Conservation (phyloP, 208 protist genomes). For the Kentomonas sorsogonicus region DNA sequence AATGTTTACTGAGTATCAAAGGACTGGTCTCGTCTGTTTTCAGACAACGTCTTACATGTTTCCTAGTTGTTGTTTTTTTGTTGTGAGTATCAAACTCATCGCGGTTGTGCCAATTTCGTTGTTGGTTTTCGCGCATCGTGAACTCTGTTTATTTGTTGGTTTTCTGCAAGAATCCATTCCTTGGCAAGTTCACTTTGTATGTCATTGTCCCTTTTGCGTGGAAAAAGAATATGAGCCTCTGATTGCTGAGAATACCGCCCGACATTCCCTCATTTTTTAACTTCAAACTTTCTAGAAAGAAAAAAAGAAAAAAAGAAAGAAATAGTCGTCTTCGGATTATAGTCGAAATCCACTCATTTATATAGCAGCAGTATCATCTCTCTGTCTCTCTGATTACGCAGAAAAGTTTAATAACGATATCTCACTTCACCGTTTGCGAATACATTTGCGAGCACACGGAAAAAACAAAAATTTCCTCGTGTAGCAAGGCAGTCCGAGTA, state of each 20-base stretch:
- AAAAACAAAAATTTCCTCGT: too few relatives aligned
- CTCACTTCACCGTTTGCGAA: too few relatives aligned
- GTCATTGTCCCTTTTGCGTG: background rate
- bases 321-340: background rate
- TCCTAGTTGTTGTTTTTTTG: conserved; percentile 11
- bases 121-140: background rate
- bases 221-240: too few relatives aligned
- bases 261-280: background rate
- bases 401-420: too few relatives aligned
- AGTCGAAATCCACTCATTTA: background rate
- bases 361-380: background rate
- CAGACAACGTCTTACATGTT: background rate
- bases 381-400: too few relatives aligned
- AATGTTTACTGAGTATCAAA: too few relatives aligned
- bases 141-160: background rate
- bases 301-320: conserved; percentile 10
- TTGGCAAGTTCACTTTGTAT: background rate
- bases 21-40: background rate
- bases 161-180: background rate
- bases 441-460: too few relatives aligned
- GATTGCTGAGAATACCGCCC: background rate
- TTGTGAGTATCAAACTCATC: background rate
- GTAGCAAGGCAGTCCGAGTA: too few relatives aligned
- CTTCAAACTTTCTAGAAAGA: conserved; percentile 1
- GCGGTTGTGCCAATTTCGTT: background rate